These are phyloP conservation scores for Serendipita sp. DNA, from an alignment of 768 basidiomycete genomes.

Conservation along the genomic window DNA sequence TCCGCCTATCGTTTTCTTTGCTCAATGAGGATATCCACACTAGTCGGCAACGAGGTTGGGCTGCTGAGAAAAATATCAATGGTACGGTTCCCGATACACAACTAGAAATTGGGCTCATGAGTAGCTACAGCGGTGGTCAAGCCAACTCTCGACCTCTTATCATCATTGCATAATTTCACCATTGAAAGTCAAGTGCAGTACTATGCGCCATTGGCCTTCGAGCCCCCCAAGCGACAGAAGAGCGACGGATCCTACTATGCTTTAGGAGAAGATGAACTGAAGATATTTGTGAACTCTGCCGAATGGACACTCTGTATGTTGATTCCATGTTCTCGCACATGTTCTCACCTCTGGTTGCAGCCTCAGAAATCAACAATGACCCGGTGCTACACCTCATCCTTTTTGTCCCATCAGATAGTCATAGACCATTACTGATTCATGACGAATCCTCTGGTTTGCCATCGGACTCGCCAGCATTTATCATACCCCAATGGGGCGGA, in stretches of 20 bases:
- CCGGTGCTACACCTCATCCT: conserved; percentile 86
- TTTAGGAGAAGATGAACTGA: conserved; percentile 66
- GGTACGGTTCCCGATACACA: conserved; percentile 30
- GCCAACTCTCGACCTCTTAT: conserved; percentile 46
- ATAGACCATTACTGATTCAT: conserved; percentile 53
- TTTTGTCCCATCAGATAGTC: conserved; percentile 61
- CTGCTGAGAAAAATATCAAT: conserved; percentile 37
- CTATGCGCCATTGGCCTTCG: conserved; percentile 77
- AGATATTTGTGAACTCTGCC: conserved; percentile 88
- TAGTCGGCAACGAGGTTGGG: conserved; percentile 59
- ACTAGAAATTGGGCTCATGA: neutral
- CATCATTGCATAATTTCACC: conserved; percentile 70
- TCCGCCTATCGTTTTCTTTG: conserved; percentile 81
- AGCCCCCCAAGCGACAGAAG: conserved; percentile 28
- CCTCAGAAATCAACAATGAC: conserved; percentile 83
- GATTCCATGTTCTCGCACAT: neutral
- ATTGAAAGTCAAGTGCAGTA: conserved; percentile 90
- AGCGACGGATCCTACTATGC: conserved; percentile 29
- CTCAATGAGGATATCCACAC: conserved; percentile 76
- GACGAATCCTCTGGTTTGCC: conserved; percentile 35
- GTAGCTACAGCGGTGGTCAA: conserved; percentile 21
- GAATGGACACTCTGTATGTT: conserved; percentile 80
- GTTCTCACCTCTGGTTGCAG: conserved; percentile 25
- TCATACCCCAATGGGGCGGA: conserved; percentile 88
- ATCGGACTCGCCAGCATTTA: conserved; percentile 49